phyloP scores from a whole-genome alignment of 371 early-diverging fungal species.

The Apophysomyces variabilis region DNA sequence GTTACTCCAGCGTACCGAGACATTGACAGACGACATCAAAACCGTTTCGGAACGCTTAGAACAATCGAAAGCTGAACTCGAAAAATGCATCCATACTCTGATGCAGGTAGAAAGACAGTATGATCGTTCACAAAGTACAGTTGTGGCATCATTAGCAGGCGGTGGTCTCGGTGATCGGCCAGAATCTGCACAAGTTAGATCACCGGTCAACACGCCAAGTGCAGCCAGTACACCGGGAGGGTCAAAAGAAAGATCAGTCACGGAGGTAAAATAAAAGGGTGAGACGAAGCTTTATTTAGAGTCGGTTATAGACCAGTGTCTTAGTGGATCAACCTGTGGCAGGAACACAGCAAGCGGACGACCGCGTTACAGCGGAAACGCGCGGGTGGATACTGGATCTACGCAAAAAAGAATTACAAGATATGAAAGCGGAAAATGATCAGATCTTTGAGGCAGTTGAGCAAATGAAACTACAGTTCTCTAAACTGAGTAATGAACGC shows the following conservation, averaged over 20 bases:
- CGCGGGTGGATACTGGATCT: slow-evolving; percentile 58
- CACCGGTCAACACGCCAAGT: neutral
- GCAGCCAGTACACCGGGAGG: slow-evolving; percentile 7
- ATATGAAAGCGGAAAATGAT: slow-evolving; percentile 71
- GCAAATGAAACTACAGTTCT: slow-evolving; percentile 48
- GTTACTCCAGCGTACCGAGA: slow-evolving; percentile 23
- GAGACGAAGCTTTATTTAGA: neutral
- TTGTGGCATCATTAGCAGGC: slow-evolving; percentile 30
- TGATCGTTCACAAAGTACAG: slow-evolving; percentile 40
- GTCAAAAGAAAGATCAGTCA: neutral
- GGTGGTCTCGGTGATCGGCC: slow-evolving; percentile 31
- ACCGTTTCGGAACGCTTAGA: slow-evolving; percentile 22
- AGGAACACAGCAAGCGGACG: slow-evolving; percentile 33
- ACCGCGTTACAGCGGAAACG: slow-evolving; percentile 11
- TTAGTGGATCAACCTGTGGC: slow-evolving; percentile 27
- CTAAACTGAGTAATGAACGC: slow-evolving; percentile 56
- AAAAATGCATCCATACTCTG: slow-evolving; percentile 28
- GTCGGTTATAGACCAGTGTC: slow-evolving; percentile 6
- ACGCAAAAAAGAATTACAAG: slow-evolving; percentile 72
- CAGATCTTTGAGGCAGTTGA: slow-evolving; percentile 57
- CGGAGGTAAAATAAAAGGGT: neutral
- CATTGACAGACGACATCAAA: slow-evolving; percentile 10
- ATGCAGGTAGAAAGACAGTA: slow-evolving; percentile 31
- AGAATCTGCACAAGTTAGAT: slow-evolving; percentile 10
- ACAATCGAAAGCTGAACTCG: slow-evolving; percentile 26